Base-by-base conservation (phyloP, 441 rosid species). In the Macaranga tanarius region DNA sequence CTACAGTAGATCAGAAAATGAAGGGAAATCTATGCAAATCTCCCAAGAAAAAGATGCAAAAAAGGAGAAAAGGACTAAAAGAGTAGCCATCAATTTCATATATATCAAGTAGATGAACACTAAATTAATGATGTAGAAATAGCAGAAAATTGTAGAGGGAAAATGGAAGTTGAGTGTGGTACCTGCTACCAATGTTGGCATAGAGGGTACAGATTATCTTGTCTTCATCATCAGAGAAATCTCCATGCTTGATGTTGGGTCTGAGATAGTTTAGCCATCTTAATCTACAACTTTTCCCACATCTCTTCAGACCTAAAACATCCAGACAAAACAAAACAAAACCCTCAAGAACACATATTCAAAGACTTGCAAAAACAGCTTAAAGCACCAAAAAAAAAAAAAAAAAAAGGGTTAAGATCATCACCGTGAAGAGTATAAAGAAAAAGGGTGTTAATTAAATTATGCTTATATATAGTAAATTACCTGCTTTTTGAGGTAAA, bases 191-290 rank as follows among this genome's bases (percentile, higher is more conserved):
- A 79, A 93, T 93, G 88, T 76, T 85, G 64, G 90, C 81, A 79
- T 78, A 91, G 60, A 93, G 93, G 69, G 71, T 86, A 80, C 84
- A 91, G 59, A 93, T 93, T 15, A 91, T 79, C 20, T 83, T 85
- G 70, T 91, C 98, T 84, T 93, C 98, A 62, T 86, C 85, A 70
- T 87, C 95, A 70, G 98, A 75, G 82, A 93, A 93, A 59, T 91
- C 91, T 75, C 98, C 98, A 81, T 93, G 98, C 73, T 86, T 91
- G 70, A 93, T 87, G 80, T 93, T 90, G 50, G 98, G 98, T 75
- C 98, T 87, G 48, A 93, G 86, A 78, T 93, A 93, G 85, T 93
- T 93, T n/a, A 93, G 83, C 98, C 98, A 93, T 80, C 98, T 89
- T 79, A 93, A 79, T 79, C 98, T 85, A 79, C 98, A 93, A 77